phyloP scores from a whole-genome alignment of 2,329 filamentous ascomycete species.

The Colletotrichum kahawae region DNA sequence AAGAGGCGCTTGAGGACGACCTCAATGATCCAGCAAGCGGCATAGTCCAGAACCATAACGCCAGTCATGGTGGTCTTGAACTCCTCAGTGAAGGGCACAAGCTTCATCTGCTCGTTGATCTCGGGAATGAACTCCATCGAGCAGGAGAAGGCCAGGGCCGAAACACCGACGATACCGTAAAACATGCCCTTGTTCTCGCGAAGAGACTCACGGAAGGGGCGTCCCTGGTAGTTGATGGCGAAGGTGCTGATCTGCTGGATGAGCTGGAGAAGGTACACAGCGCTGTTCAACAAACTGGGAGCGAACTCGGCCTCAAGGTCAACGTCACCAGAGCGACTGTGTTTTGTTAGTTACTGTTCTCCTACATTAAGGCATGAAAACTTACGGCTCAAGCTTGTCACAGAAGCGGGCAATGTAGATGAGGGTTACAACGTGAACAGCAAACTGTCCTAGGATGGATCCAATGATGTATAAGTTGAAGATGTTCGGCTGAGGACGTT shows the following conservation, averaged over 20 bases:
- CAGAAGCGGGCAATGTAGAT: conserved; percentile 94
- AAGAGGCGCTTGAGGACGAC: conserved; percentile 84
- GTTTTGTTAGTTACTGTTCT: conserved; percentile 29
- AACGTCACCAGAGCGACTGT: conserved; percentile 62
- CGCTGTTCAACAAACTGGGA: conserved; percentile 93
- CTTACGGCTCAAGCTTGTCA: conserved; percentile 83
- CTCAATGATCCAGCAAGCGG: conserved; percentile 86
- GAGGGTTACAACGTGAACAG: conserved; percentile 90
- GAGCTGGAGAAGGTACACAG: conserved; percentile 94
- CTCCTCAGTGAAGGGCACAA: conserved; percentile 86
- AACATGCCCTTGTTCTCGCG: conserved; percentile 98
- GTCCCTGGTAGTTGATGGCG: conserved; percentile 98
- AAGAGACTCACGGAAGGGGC: conserved; percentile 95
- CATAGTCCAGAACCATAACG: conserved; percentile 88
- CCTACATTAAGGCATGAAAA: conserved; percentile 27
- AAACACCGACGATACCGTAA: conserved; percentile 91
- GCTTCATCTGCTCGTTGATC: conserved; percentile 89
- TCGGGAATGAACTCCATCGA: conserved; percentile 95
- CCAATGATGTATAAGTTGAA: conserved; percentile 99
- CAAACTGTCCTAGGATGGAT: conserved; percentile 95
- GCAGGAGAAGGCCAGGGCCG: conserved; percentile 89
- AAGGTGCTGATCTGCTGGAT: conserved; percentile 99
- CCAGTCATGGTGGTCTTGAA: conserved; percentile 88
- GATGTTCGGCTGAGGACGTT: conserved; percentile 97
- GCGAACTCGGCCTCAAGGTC: conserved; percentile 95